Evolutionary conservation across 1,284 basidiomycete species (phyloP), one percentile per base, ranked within the genome.

Genomic region (Irpex rosettiformis): DNA sequence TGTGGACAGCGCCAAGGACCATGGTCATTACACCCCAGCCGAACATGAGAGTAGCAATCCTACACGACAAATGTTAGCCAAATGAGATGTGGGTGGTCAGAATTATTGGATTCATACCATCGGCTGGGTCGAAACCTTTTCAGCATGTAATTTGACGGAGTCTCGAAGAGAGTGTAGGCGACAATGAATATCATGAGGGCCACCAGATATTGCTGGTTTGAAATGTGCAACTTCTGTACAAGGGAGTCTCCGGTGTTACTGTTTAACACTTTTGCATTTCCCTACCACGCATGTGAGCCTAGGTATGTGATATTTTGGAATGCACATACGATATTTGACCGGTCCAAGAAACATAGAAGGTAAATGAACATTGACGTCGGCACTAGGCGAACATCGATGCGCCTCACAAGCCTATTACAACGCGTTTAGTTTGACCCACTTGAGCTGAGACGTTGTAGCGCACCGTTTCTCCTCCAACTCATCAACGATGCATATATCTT

Each of bases 21-120:
- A 73, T 72, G 53, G 76, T 78, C 64, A 75, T 71, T 1, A 72
- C 67, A 18, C 77, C 77, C 71, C 78, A 79, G 11, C 68, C 63
- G 57, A 76, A 66, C 73, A 75, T 75, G 57, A 75, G 68, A 54
- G 73, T 69, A 11, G 74, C 69, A 56, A 76, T 72, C 59, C 59
- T 61, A 37, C 22, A 42, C 28, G 16, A 28, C n/a, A 3, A 40
- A 40, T n/a, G 33, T 40, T 5, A 53, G n/a, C 37, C 18, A 21
- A 11, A 43, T 24, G 24, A 33, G 7, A 13, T 30, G 25, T 28
- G 27, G 33, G 10, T 5, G n/a, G 29, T 8, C 24, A 47, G 16
- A 13, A 47, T n/a, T 10, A 47, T 21, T 13, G 21, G 45, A 47
- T 47, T 49, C 59, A 29, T 42, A 60, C 63, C 62, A 72, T 22